Conservation (phyloP, 495 filamentous ascomycete genomes). For the Aspergillus bertholletiae region DNA sequence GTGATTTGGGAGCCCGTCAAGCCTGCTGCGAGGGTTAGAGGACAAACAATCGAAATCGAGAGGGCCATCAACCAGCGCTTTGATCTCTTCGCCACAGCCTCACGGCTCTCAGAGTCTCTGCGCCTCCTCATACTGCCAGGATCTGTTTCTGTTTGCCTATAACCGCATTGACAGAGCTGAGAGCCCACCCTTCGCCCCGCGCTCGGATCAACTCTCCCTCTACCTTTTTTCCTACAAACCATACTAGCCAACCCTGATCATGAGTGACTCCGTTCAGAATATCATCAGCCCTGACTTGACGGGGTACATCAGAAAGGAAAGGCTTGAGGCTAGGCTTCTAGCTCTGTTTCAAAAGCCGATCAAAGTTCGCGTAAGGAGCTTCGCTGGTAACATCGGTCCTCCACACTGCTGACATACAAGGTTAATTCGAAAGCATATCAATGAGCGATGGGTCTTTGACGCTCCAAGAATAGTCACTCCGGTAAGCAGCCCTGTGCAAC, state of each 20-base stretch:
- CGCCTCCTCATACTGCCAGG: neutral
- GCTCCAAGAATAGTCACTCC: conserved; percentile 7
- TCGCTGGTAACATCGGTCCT: neutral
- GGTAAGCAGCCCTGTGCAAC: neutral
- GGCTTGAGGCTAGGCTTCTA: conserved; percentile 4
- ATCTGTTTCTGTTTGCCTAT: neutral
- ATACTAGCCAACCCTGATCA: neutral
- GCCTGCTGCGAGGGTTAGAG: neutral
- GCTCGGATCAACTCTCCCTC: neutral
- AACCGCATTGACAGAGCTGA: neutral
- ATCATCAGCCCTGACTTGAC: neutral
- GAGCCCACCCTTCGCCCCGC: neutral
- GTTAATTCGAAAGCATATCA: conserved; percentile 10
- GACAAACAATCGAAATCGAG: neutral
- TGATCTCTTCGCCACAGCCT: neutral
- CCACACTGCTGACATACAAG: neutral
- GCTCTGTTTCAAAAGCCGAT: conserved; percentile 3
- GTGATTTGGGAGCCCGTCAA: neutral
- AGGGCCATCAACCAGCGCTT: neutral
- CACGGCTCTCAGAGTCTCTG: neutral
- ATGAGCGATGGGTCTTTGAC: conserved; percentile 11
- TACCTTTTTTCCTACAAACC: neutral
- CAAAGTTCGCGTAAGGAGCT: conserved; percentile 5
- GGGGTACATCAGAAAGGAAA: conserved; percentile 12
- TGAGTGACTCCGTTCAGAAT: conserved; percentile 1